Evolutionary conservation across 2,329 filamentous ascomycete genomes (phyloP).

Genomic region (Xylariaceae sp.): DNA sequence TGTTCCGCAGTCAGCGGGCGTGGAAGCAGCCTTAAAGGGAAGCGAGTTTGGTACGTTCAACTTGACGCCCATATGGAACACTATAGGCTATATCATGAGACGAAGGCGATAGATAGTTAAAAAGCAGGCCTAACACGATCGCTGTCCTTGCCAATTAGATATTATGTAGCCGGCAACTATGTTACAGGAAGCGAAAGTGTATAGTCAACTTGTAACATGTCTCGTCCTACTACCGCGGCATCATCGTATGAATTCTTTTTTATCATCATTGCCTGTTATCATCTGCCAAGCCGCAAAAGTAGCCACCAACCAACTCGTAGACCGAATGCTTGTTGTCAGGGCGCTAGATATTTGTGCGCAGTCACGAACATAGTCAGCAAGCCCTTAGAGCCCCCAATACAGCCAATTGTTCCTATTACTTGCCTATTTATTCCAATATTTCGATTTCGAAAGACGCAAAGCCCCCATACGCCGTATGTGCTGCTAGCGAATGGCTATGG

Average conservation of each 20-base stretch:
- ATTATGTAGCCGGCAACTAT: constrained; percentile 17
- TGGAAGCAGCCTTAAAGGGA: no score
- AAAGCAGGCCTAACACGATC: background rate
- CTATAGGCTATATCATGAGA: background rate
- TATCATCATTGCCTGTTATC: constrained; percentile 15
- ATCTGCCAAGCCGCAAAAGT: constrained; percentile 2
- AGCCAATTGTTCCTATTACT: background rate
- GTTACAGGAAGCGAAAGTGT: constrained; percentile 11
- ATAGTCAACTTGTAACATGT: constrained; percentile 8
- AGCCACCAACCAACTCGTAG: background rate
- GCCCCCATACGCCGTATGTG: constrained; percentile 18
- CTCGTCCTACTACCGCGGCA: constrained; percentile 2
- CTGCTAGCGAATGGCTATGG: constrained; percentile 28
- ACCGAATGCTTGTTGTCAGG: background rate
- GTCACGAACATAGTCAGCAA: background rate
- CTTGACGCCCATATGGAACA: no score
- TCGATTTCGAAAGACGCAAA: background rate
- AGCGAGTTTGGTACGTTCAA: no score
- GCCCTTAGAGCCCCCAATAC: background rate
- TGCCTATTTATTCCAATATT: background rate
- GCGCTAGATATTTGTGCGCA: background rate
- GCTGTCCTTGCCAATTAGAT: constrained; percentile 9
- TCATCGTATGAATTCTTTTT: constrained; percentile 6
- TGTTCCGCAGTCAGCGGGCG: no score
- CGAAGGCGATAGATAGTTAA: background rate